Conservation (phyloP, 2,329 filamentous ascomycete species). For the Fusarium sambucinum region DNA sequence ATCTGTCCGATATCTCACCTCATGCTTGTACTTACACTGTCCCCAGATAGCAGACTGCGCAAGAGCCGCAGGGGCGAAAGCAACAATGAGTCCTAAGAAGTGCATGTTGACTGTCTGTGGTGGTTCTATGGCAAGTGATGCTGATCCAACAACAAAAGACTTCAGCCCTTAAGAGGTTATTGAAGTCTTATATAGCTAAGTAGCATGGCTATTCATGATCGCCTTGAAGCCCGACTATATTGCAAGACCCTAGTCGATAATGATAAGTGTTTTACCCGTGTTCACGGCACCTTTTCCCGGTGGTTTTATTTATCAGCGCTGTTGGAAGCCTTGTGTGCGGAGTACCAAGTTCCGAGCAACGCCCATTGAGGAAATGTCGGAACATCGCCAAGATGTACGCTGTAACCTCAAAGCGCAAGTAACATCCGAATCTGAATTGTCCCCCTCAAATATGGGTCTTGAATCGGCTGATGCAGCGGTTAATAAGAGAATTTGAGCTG, state of each 20-base stretch:
- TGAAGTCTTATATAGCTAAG: conserved; percentile 13
- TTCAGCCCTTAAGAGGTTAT: background rate
- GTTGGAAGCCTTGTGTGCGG: conserved; percentile 2
- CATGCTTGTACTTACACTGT: conserved; percentile 4
- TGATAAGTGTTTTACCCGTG: background rate
- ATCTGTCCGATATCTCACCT: rapidly evolving
- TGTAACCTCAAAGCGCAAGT: conserved; percentile 14
- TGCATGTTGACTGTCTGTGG: conserved; percentile 4
- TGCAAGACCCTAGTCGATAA: background rate
- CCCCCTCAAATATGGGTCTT: conserved; percentile 7
- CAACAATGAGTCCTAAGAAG: conserved; percentile 12
- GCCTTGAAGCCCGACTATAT: background rate
- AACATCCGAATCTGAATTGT: background rate
- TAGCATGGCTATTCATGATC: background rate
- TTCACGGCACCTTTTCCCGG: conserved; percentile 4
- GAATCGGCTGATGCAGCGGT: background rate
- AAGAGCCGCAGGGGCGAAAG: conserved; percentile 12
- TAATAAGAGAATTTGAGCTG: background rate
- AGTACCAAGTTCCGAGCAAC: conserved; percentile 31
- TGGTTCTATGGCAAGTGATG: background rate
- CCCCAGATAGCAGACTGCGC: conserved; percentile 23
- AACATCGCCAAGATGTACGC: conserved; percentile 11
- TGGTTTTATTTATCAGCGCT: background rate
- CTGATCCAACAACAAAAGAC: background rate
- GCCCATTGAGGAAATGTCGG: conserved; percentile 32